These are phyloP conservation scores for Oryza meyeriana DNA, from an alignment of 176 grass and related monocot species.

Conservation along the genomic window DNA sequence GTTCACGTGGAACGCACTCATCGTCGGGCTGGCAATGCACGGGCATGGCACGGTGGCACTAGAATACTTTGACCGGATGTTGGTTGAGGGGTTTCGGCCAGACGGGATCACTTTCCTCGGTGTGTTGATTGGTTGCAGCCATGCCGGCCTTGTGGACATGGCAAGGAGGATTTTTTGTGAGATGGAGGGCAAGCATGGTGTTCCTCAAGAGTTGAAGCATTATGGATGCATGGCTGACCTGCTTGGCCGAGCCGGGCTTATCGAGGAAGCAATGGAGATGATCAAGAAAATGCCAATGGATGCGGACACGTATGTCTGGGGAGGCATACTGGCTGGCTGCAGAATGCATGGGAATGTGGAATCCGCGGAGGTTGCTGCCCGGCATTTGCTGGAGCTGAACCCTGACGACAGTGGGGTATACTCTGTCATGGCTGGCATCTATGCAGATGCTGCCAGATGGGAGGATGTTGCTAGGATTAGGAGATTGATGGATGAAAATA, in stretches of 20 bases:
- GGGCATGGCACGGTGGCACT: conserved; percentile 41
- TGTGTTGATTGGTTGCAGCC: conserved; percentile 59
- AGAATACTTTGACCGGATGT: conserved; percentile 51
- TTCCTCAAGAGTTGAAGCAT: conserved; percentile 52
- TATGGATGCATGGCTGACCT: conserved; percentile 71
- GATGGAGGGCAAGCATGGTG: conserved; percentile 45
- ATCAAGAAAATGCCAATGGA: conserved; percentile 45
- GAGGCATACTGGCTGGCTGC: conserved; percentile 58
- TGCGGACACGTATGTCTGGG: conserved; percentile 56
- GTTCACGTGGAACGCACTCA: conserved; percentile 64
- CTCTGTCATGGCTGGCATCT: conserved; percentile 54
- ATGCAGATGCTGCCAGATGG: conserved; percentile 51
- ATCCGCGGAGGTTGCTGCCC: conserved; percentile 42
- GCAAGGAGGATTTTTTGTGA: conserved; percentile 48
- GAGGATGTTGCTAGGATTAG: conserved; percentile 58
- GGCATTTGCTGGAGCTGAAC: conserved; percentile 48
- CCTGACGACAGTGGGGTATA: conserved; percentile 53
- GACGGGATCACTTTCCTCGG: conserved; percentile 57
- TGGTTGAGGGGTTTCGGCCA: conserved; percentile 23
- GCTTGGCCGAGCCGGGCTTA: conserved; percentile 52
- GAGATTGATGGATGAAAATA: conserved; percentile 46
- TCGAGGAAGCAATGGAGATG: conserved; percentile 58
- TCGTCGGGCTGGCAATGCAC: conserved; percentile 60
- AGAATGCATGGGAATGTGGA: conserved; percentile 55
- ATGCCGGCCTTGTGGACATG: conserved; percentile 45